Evolutionary conservation across 768 basidiomycete genomes (phyloP), one percentile per base, ranked within the genome.

Genomic region (Cubamyces sp.): DNA sequence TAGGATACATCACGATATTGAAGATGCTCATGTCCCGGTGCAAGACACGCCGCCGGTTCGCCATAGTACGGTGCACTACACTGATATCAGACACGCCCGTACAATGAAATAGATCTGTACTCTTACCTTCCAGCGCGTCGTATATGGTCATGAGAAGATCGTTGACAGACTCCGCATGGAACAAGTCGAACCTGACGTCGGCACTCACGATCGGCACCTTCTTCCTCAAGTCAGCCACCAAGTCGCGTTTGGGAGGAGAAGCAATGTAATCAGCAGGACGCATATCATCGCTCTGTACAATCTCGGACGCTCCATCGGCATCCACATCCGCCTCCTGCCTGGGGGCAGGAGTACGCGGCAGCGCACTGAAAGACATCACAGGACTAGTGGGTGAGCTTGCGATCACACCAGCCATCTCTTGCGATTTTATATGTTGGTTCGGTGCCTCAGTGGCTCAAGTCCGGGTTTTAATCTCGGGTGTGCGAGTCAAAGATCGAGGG

Each of bases 141-240:
- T 60, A 53, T 6, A 60, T 19, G 1, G 58, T 41, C 41, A 14
- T 45, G 7, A 60, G 23, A 11, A 60, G 41, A 12, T 60, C 58
- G 12, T 60, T 60, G 3, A 60, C 58, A 2, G 28, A 25, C 43
- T 23, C 16, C 11, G 50, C 50, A 7, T 30, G 5, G 2, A 23
- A 5, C 0, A 60, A 28, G 2, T 46, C 16, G 1, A 15, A 15
- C 2, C 50, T 41, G 7, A 45, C 11, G 28, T 60, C 50, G 0
- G 30, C 18, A n/a, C n/a, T n/a, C n/a, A n/a, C n/a, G n/a, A n/a
- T n/a, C n/a, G n/a, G n/a, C n/a, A n/a, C n/a, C n/a, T n/a, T n/a
- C n/a, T n/a, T 43, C 3, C 11, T 16, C 11, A 43, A 15, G 2
- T n/a, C 5, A 43, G 11, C 16, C 12, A 14, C 5, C 16, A 40